A percentile compares a stretch with the other conserved stretches of the same genome.
Conservation (phyloP, 1,139 yeast genomes). For the Maudiozyma humilis region DNA sequence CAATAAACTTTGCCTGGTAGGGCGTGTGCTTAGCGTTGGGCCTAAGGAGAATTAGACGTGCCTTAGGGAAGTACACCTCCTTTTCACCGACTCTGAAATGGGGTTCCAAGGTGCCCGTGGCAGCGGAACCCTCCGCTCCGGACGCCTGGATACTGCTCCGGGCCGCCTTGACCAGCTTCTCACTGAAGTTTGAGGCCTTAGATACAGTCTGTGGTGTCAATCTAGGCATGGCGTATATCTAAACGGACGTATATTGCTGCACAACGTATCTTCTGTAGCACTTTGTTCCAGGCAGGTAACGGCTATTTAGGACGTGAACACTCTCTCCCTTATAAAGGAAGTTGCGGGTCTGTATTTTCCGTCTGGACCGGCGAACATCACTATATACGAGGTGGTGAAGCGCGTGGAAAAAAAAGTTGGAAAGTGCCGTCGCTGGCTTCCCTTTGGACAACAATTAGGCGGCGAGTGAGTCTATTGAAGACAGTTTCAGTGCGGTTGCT, state of each 20-base stretch:
- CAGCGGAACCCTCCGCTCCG: not conserved
- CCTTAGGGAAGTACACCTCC: slow-evolving; percentile 73
- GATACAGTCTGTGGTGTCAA: slow-evolving; percentile 1
- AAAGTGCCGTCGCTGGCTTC: not conserved
- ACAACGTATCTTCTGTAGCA: too few relatives aligned
- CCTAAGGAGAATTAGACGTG: slow-evolving; percentile 66
- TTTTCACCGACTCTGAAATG: slow-evolving; percentile 76
- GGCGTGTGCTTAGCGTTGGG: slow-evolving; percentile 95
- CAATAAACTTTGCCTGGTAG: slow-evolving; percentile 88
- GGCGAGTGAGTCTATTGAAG: too few relatives aligned
- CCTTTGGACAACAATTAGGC: not conserved
- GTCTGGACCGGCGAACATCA: too few relatives aligned
- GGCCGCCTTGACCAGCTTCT: slow-evolving; percentile 34
- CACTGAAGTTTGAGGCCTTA: slow-evolving; percentile 11
- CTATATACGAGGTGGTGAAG: not conserved
- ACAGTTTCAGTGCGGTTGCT: too few relatives aligned
- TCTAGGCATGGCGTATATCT: slow-evolving; percentile 9
- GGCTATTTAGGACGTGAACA: too few relatives aligned
- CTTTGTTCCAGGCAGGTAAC: too few relatives aligned
- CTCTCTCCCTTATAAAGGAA: not conserved
- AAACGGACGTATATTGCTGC: too few relatives aligned
- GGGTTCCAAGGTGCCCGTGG: slow-evolving; percentile 34
- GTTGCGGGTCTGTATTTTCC: too few relatives aligned
- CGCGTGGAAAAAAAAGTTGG: not conserved
- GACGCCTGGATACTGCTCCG: slow-evolving; percentile 43